These are phyloP conservation scores for Diaporthe sp. DNA, from an alignment of 2,329 filamentous ascomycete species.

Conservation along the genomic window DNA sequence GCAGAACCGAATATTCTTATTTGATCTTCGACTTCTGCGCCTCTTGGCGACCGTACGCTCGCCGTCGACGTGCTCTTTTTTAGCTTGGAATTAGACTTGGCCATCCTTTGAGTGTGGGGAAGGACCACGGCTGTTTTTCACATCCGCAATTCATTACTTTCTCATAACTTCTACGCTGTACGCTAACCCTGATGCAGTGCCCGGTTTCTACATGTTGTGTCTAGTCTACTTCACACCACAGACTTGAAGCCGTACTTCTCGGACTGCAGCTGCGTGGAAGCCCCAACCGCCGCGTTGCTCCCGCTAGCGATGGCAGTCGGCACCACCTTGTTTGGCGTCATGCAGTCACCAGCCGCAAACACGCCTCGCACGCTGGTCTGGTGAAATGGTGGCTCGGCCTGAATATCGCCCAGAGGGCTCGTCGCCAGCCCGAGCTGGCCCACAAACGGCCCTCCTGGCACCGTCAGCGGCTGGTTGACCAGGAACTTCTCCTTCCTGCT, in stretches of 20 bases:
- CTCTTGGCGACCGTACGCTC: background rate
- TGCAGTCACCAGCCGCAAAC: conserved; percentile 35
- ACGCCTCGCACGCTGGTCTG: conserved; percentile 31
- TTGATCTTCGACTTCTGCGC: background rate
- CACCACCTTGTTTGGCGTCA: conserved; percentile 31
- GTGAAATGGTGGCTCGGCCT: conserved; percentile 23
- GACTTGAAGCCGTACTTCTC: conserved; percentile 26
- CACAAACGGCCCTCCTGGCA: conserved; percentile 26
- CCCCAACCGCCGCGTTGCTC: conserved; percentile 28
- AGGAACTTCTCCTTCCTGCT: conserved; percentile 27
- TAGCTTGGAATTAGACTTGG: background rate
- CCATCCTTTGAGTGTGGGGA: background rate
- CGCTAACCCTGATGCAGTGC: background rate
- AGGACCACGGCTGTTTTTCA: background rate
- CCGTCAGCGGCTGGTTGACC: conserved; percentile 30
- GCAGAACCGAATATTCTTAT: background rate
- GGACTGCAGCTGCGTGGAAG: conserved; percentile 28
- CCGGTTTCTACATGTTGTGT: background rate
- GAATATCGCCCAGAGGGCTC: conserved; percentile 25
- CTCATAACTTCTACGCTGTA: background rate
- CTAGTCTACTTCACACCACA: background rate
- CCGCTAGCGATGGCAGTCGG: conserved; percentile 26
- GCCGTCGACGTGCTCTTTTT: background rate
- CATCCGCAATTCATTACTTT: background rate
- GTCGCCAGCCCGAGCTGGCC: conserved; percentile 28